Evolutionary conservation across 177 flowering plant genomes (phyloP), one percentile per base, ranked within the genome.

Genomic region (Vitis hybrid): DNA sequence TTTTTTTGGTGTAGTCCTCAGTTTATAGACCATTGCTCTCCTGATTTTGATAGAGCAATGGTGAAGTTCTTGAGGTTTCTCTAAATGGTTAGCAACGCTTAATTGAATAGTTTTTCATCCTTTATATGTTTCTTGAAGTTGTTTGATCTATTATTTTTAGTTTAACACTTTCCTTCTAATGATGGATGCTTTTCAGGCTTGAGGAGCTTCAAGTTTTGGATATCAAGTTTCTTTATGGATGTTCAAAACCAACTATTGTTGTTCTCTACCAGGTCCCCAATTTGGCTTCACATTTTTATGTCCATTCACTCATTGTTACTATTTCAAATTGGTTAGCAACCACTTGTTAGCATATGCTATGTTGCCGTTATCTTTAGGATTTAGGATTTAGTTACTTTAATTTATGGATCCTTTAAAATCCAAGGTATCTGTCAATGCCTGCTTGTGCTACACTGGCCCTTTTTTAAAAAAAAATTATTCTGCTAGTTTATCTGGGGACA

Each of bases 191-290:
- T 76, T 83, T 74, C 86, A 96, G 99, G 90, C 98, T 93, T 69
- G 99, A 96, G 84, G 98, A 93, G 82, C 98, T 96, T 78, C 98
- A 96, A 78, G 98, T 96, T 77, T 74, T 96, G 85, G 99, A 96
- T 81, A 94, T 96, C 80, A 92, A 93, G 79, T 96, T 96, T 75
- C 89, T 96, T 2, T 88, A 85, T 76, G 99, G 98, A 58, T 96
- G 97, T 81, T 68, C 89, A 70, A 93, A 87, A 74, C 98, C 99
- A 50, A 96, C 99, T 45, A 92, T 92, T 82, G 98, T 87, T 56
- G 98, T 96, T 65, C 97, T 96, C 56, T 96, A 91, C 78, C 97
- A 96, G 99, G 99, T 96, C 14, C 54, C 3, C 12, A 21, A 48
- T 15, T 68, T 71, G 5, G n/a, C 32, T 68, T 62, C 21, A 14